These are phyloP conservation scores for Thalassiosira livingstoniorum DNA, from an alignment of 352 stramenopile species.

Conservation along the genomic window DNA sequence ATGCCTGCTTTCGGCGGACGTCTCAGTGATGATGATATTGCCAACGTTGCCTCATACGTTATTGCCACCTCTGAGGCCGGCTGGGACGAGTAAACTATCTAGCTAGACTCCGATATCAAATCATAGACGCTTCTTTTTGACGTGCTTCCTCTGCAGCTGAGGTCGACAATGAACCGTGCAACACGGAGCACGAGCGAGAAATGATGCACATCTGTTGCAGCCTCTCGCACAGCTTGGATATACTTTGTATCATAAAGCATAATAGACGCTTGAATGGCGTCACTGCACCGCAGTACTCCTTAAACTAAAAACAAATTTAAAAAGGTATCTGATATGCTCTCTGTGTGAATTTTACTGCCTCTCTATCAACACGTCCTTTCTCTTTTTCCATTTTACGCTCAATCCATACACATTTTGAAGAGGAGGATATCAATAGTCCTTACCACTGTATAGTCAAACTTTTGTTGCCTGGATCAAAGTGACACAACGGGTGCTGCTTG, in stretches of 20 bases:
- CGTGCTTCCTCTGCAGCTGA: neutral
- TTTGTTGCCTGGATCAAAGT: no score
- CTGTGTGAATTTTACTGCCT: no score
- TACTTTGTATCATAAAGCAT: neutral
- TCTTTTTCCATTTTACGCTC: no score
- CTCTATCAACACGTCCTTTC: no score
- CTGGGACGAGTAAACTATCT: slow-evolving; percentile 70
- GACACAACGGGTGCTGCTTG: no score
- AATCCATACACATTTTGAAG: no score
- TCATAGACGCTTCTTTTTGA: neutral
- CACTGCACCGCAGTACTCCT: slow-evolving; percentile 26
- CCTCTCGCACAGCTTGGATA: neutral
- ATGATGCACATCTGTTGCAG: neutral
- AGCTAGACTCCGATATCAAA: neutral
- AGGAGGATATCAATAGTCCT: no score
- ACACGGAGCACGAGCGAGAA: neutral
- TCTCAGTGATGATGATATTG: slow-evolving; percentile 73
- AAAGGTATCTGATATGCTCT: no score
- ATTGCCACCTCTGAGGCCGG: slow-evolving; percentile 77
- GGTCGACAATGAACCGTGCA: neutral
- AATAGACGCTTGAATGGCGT: slow-evolving; percentile 21
- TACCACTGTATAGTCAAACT: no score
- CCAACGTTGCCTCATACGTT: slow-evolving; percentile 80
- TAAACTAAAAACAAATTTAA: slow-evolving; percentile 10
- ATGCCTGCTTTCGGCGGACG: slow-evolving; percentile 87